Conservation (phyloP, 495 filamentous ascomycete species). For the Tuber indicum region DNA sequence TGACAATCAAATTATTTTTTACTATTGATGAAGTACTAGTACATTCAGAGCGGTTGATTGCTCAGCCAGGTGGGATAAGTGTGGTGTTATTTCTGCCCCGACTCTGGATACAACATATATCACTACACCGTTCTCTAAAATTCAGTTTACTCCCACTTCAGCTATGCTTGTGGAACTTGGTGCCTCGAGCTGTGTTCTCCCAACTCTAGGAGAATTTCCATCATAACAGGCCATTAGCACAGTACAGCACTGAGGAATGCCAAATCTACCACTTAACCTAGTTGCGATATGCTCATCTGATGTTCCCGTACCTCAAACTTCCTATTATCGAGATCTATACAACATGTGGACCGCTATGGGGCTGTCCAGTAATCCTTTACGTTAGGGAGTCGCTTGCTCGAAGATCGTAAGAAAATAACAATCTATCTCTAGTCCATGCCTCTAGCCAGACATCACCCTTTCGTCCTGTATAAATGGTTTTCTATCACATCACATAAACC, state of each 20-base stretch:
- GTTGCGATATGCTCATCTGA: too few relatives aligned
- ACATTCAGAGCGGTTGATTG: neutral
- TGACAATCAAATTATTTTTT: neutral
- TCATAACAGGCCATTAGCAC: neutral
- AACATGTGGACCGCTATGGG: too few relatives aligned
- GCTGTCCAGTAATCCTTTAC: too few relatives aligned
- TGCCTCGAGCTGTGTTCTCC: too few relatives aligned
- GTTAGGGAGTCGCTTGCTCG: too few relatives aligned
- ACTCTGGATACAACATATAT: neutral
- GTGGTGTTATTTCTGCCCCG: neutral
- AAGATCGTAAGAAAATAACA: too few relatives aligned
- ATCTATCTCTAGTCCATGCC: too few relatives aligned
- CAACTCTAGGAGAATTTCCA: neutral
- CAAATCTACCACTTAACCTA: neutral
- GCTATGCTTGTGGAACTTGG: neutral
- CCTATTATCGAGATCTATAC: too few relatives aligned
- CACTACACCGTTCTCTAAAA: neutral
- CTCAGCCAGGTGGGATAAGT: neutral
- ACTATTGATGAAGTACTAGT: neutral
- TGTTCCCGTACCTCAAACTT: too few relatives aligned
- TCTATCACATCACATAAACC: too few relatives aligned
- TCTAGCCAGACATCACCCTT: too few relatives aligned
- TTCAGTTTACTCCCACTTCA: neutral
- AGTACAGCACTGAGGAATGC: neutral
- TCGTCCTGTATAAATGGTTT: too few relatives aligned